Evolutionary conservation across 2,329 filamentous ascomycete genomes (phyloP).

Genomic region (Leptographium galeiforme): DNA sequence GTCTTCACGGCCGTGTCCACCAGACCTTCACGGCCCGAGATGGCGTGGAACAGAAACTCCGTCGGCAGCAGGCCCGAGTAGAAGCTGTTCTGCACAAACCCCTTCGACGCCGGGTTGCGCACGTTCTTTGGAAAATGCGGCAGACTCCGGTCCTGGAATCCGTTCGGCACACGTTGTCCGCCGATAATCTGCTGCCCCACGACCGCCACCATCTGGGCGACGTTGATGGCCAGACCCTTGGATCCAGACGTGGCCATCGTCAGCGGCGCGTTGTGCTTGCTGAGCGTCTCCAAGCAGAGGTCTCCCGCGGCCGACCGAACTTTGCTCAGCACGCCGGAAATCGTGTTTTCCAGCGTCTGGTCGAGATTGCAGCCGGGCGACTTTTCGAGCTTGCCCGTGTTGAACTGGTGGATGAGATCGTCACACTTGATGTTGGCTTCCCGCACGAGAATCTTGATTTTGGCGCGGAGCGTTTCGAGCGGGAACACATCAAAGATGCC

Average conservation of each 20-base stretch:
- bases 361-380: conserved; percentile 83
- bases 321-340: conserved; percentile 82
- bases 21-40: conserved; percentile 94
- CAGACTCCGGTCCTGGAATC: conserved; percentile 88
- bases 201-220: conserved; percentile 95
- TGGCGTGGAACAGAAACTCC: conserved; percentile 96
- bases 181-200: conserved; percentile 98
- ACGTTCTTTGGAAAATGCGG: conserved; percentile 94
- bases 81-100: conserved; percentile 95
- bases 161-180: conserved; percentile 81
- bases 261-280: conserved; percentile 80
- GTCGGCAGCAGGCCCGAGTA: conserved; percentile 81
- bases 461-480: conserved; percentile 51
- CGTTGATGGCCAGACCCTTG: conserved; percentile 95
- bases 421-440: conserved; percentile 72
- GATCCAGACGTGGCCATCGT: conserved; percentile 97
- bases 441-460: conserved; percentile 65
- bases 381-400: conserved; percentile 68
- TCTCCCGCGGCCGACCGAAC: conserved; percentile 86
- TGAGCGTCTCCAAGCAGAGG: conserved; percentile 80
- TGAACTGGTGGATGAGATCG: conserved; percentile 68
- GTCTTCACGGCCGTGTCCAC: conserved; percentile 99
- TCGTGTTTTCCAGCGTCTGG: conserved; percentile 77
- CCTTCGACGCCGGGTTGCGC: conserved; percentile 84
- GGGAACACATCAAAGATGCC: conserved; percentile 92